A percentile compares a stretch with the other conserved stretches of the same genome.
phyloP scores from a whole-genome alignment of 805 yeast species.

The Zygotorulaspora sp. region DNA sequence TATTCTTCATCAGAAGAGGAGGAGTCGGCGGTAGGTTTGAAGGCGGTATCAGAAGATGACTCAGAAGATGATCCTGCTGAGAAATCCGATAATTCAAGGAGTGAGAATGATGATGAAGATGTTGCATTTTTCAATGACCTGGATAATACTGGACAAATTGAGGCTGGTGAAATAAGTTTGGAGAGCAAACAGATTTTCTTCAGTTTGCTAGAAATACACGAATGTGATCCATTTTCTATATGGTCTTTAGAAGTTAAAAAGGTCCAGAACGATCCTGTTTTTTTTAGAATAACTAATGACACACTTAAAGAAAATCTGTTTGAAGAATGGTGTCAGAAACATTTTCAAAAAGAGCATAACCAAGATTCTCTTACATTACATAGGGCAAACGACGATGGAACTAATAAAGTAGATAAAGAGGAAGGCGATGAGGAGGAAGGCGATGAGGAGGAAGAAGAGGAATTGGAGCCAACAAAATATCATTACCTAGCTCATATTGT shows the following conservation, averaged over 20 bases:
- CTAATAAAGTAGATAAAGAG: constrained; percentile 14
- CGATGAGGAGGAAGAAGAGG: constrained; percentile 14
- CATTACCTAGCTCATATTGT: constrained; percentile 34
- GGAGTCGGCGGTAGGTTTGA: constrained; percentile 13
- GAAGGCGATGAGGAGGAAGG: constrained; percentile 7
- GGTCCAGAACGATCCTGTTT: constrained; percentile 42
- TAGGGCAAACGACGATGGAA: constrained; percentile 7
- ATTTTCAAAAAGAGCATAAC: neutral
- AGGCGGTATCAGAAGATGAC: too few relatives aligned
- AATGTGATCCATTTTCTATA: constrained; percentile 42
- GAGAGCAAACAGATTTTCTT: constrained; percentile 26
- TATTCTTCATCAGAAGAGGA: constrained; percentile 24
- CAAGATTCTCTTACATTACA: constrained; percentile 1
- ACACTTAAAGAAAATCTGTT: constrained; percentile 38
- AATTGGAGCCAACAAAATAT: constrained; percentile 27
- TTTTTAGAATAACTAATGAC: constrained; percentile 34
- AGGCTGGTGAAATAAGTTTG: neutral
- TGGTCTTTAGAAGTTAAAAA: constrained; percentile 46
- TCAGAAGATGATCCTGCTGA: constrained; percentile 10
- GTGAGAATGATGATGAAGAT: constrained; percentile 12
- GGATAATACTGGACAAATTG: constrained; percentile 15
- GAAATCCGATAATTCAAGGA: constrained; percentile 17
- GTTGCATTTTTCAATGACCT: constrained; percentile 17
- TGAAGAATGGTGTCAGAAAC: constrained; percentile 43
- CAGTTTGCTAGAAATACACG: constrained; percentile 33